A percentile compares a stretch with the other conserved stretches of the same genome.
Conservation (phyloP, 2,329 filamentous ascomycete species). For the Cucurbitaria berberidis region DNA sequence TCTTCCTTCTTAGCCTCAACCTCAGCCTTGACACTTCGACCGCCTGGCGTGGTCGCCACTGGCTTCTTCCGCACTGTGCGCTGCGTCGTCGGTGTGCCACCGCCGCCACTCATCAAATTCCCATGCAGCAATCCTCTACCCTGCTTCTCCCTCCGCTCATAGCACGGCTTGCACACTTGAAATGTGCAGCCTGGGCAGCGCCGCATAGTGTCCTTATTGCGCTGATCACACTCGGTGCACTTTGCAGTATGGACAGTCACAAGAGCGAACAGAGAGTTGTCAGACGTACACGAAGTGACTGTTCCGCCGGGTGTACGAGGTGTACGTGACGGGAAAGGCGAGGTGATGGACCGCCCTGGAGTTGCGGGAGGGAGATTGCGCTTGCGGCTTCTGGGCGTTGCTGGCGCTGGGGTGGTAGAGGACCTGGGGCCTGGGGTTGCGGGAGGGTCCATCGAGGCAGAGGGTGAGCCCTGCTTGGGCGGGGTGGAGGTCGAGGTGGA, state of each 20-base stretch:
- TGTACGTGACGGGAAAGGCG: slow-evolving; percentile 3
- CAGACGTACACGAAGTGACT: slow-evolving; percentile 17
- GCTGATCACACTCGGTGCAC: slow-evolving; percentile 44
- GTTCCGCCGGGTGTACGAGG: slow-evolving; percentile 18
- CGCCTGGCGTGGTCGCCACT: background rate
- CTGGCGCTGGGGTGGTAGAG: background rate
- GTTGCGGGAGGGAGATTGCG: background rate
- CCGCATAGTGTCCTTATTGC: slow-evolving; percentile 39
- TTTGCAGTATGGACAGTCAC: slow-evolving; percentile 47
- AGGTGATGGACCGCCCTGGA: slow-evolving; percentile 1
- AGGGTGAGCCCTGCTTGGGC: background rate
- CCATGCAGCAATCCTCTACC: slow-evolving; percentile 33
- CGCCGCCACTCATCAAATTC: slow-evolving; percentile 15
- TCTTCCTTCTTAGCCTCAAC: background rate
- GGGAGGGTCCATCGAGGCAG: slow-evolving; percentile 1
- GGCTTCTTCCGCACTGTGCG: slow-evolving; percentile 9
- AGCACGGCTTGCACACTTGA: slow-evolving; percentile 42
- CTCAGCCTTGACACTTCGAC: background rate
- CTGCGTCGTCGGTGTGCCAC: background rate
- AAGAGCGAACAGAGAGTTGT: slow-evolving; percentile 26
- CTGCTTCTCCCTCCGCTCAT: slow-evolving; percentile 12
- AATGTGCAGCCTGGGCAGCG: slow-evolving; percentile 45
- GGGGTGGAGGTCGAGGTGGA: background rate
- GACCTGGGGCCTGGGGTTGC: background rate
- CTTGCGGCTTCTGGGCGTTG: background rate